These are phyloP conservation scores for Penicillium sumatraense DNA, from an alignment of 2,329 filamentous ascomycete genomes.

Conservation along the genomic window DNA sequence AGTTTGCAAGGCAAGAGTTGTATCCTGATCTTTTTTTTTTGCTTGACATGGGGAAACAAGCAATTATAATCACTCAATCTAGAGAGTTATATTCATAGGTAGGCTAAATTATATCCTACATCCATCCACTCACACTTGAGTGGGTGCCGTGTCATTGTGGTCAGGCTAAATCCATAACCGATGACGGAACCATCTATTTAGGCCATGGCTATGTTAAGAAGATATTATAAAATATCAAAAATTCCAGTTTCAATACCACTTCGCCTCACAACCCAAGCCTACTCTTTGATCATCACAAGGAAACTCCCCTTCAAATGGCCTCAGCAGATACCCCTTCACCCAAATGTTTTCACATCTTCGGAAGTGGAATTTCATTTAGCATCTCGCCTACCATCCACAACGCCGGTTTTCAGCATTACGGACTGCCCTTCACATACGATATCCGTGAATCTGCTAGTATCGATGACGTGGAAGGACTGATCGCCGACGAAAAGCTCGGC, in stretches of 20 bases:
- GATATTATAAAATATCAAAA: background rate
- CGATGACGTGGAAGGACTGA: conserved; percentile 36
- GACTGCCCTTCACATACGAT: conserved; percentile 14
- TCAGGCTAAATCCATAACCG: conserved; percentile 19
- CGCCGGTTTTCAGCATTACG: conserved; percentile 16
- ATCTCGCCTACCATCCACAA: conserved; percentile 24
- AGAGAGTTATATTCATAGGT: background rate
- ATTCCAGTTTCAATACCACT: background rate
- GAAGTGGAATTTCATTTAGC: conserved; percentile 22
- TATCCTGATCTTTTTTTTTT: too few relatives aligned
- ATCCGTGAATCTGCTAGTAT: conserved; percentile 41
- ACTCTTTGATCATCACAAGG: background rate
- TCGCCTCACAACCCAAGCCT: background rate
- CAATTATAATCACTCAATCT: too few relatives aligned
- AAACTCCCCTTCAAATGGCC: background rate
- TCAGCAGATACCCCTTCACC: background rate
- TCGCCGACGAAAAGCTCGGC: conserved; percentile 33
- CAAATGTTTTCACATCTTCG: conserved; percentile 22
- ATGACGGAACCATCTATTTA: background rate
- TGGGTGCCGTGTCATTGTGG: background rate
- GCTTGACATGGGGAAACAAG: too few relatives aligned
- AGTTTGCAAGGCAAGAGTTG: background rate
- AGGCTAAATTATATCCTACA: background rate
- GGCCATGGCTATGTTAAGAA: background rate
- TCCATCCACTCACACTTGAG: background rate